phyloP scores from a whole-genome alignment of 371 early-diverging fungal genomes.

The Funneliformis caledonium region DNA sequence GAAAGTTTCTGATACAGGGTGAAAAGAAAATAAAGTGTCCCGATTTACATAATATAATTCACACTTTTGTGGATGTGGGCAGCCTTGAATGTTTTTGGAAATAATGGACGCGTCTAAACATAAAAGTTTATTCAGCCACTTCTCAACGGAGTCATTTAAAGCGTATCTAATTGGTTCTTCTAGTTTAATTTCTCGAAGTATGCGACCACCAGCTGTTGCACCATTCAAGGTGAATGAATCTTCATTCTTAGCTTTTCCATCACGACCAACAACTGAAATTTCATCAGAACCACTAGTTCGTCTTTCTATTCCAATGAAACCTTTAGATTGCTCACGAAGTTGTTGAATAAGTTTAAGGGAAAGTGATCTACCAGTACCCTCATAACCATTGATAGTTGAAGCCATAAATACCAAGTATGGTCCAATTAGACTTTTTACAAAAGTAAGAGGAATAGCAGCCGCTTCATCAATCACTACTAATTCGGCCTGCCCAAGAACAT shows the following conservation, averaged over 20 bases:
- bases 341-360: constrained; percentile 95
- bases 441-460: constrained; percentile 97
- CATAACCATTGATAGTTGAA: constrained; percentile 99
- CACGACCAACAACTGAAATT: constrained; percentile 61
- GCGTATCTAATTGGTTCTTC: constrained; percentile 97
- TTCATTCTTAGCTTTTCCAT: constrained; percentile 55
- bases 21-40: constrained; percentile 95
- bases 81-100: constrained; percentile 79
- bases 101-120: constrained; percentile 89
- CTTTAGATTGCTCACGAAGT: constrained; percentile 88
- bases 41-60: constrained; percentile 96
- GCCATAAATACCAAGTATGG: constrained; percentile 98
- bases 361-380: constrained; percentile 99
- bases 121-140: constrained; percentile 95
- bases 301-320: constrained; percentile 66
- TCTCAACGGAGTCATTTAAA: constrained; percentile 92
- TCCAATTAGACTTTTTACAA: constrained; percentile 91
- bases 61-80: constrained; percentile 94
- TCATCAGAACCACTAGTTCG: constrained; percentile 53
- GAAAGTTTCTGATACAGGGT: constrained; percentile 95
- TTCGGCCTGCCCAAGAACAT: constrained; percentile 94
- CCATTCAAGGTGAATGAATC: constrained; percentile 48
- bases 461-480: constrained; percentile 99
- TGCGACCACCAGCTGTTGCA: constrained; percentile 67
- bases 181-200: constrained; percentile 88